Conservation (phyloP, 495 filamentous ascomycete species). For the Oleoguttula mirabilis region DNA sequence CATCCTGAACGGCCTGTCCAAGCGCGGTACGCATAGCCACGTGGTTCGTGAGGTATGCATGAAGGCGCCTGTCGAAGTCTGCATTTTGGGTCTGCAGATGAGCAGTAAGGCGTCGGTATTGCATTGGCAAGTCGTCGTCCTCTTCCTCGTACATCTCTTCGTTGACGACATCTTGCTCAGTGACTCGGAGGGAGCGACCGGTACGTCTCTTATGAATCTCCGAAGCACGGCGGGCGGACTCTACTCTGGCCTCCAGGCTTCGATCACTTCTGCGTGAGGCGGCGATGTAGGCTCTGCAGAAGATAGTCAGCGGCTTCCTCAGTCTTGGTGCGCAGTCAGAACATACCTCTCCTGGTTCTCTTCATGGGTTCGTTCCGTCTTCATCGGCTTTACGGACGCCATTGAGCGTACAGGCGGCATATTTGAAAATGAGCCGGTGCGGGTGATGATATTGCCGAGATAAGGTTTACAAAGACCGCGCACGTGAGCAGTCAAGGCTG, state of each 20-base stretch:
- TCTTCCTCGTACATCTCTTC: constrained; percentile 98
- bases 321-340: constrained; percentile 1
- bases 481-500: no score
- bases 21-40: constrained; percentile 44
- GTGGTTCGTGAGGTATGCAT: constrained; percentile 48
- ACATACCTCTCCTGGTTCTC: constrained; percentile 81
- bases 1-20: constrained; percentile 29
- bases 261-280: constrained; percentile 85
- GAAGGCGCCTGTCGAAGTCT: constrained; percentile 46
- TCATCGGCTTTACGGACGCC: constrained; percentile 36
- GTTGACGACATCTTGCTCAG: constrained; percentile 74
- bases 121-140: constrained; percentile 48
- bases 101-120: constrained; percentile 43
- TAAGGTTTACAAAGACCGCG: no score
- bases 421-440: no score
- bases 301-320: constrained; percentile 8
- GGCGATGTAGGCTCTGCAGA: constrained; percentile 79
- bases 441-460: no score
- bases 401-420: constrained; percentile 39
- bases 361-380: constrained; percentile 65
- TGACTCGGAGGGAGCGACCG: constrained; percentile 71
- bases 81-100: constrained; percentile 41
- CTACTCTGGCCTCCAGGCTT: constrained; percentile 75
- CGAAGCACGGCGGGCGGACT: constrained; percentile 79
- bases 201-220: constrained; percentile 84